These are phyloP conservation scores for Pseudonitzschia multistriata DNA, from an alignment of 108 stramenopile species.

Conservation along the genomic window DNA sequence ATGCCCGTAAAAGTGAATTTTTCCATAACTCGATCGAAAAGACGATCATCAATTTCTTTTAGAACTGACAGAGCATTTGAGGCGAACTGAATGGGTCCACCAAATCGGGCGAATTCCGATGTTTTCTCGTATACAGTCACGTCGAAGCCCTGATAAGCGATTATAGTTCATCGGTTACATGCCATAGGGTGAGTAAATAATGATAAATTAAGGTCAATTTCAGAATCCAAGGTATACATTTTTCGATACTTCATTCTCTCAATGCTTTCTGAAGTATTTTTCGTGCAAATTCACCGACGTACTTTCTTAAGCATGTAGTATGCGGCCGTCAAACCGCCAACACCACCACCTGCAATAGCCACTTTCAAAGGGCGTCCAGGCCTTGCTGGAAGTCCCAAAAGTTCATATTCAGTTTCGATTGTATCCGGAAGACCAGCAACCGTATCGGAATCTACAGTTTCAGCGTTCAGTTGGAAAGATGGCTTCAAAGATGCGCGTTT, in stretches of 20 bases:
- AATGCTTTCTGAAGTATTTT: background rate
- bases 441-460: background rate
- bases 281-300: background rate
- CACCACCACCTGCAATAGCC: conserved; percentile 94
- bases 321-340: conserved; percentile 91
- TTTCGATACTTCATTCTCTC: background rate
- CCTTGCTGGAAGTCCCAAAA: conserved; percentile 69
- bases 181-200: no score
- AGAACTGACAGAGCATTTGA: conserved; percentile 93
- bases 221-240: background rate
- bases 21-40: conserved; percentile 93
- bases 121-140: conserved; percentile 97
- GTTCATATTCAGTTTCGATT: conserved; percentile 33
- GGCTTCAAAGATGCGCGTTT: background rate
- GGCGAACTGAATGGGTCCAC: conserved; percentile 97
- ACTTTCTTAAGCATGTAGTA: conserved; percentile 85
- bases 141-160: conserved; percentile 74
- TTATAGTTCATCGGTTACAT: no score
- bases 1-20: conserved; percentile 96
- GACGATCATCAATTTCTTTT: conserved; percentile 87
- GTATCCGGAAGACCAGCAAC: background rate
- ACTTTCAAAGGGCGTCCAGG: conserved; percentile 82
- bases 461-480: conserved; percentile 3
- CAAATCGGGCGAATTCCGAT: conserved; percentile 90
- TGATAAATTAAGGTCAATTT: background rate